These are phyloP conservation scores for Backusella mclennaniae DNA, from an alignment of 192 early-diverging fungal species.

Conservation along the genomic window DNA sequence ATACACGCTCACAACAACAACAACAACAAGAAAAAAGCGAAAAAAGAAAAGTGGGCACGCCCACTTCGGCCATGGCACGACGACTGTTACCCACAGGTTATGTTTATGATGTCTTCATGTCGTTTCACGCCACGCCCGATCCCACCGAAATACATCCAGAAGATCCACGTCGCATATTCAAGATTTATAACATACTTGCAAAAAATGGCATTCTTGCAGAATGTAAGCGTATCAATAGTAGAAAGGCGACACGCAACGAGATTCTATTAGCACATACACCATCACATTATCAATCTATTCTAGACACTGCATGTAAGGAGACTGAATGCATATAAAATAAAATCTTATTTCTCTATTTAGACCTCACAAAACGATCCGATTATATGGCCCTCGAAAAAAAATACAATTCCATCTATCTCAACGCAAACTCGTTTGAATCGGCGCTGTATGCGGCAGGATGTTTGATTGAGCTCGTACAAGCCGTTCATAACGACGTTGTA, in stretches of 20 bases:
- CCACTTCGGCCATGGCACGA: not conserved
- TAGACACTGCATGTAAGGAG: not conserved
- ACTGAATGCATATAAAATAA: no score
- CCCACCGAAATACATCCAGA: conserved; percentile 68
- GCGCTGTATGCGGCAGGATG: conserved; percentile 75
- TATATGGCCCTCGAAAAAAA: conserved; percentile 37
- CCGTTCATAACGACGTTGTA: conserved; percentile 60
- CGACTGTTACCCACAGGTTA: conserved; percentile 41
- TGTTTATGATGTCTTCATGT: conserved; percentile 62
- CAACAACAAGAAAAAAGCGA: not conserved
- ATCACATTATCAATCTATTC: not conserved
- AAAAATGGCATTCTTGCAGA: conserved; percentile 43
- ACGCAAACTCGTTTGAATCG: conserved; percentile 55
- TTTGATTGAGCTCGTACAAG: conserved; percentile 67
- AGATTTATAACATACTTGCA: conserved; percentile 58
- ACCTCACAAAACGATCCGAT: not conserved
- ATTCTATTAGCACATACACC: not conserved
- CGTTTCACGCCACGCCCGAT: conserved; percentile 58
- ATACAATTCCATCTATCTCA: conserved; percentile 75
- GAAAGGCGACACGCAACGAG: conserved; percentile 36
- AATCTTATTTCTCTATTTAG: not conserved
- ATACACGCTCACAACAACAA: not conserved
- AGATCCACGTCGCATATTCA: conserved; percentile 67
- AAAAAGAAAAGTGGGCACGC: not conserved
- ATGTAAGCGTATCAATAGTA: conserved; percentile 41